These are phyloP conservation scores for Neotropicomus parvogracilis DNA, from an alignment of 1,284 basidiomycete genomes.

Conservation along the genomic window DNA sequence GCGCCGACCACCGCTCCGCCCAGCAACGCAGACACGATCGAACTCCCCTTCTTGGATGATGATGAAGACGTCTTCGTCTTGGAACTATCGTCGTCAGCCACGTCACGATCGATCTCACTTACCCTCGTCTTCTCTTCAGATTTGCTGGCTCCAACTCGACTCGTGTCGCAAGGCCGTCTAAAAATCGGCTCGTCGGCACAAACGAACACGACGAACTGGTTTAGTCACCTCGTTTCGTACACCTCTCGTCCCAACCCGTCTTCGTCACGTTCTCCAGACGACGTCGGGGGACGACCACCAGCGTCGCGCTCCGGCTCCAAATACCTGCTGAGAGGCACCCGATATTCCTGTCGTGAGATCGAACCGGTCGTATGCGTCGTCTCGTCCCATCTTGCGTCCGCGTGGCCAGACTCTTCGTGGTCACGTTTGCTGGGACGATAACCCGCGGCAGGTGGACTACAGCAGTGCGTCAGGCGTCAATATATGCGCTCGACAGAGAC, in stretches of 20 bases:
- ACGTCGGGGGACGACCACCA: background rate
- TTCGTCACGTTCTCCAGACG: background rate
- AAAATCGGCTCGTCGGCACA: slow-evolving; percentile 2
- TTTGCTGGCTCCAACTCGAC: no score
- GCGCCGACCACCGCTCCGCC: slow-evolving; percentile 14
- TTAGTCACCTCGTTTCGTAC: slow-evolving; percentile 8
- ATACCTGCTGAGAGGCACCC: slow-evolving; percentile 20
- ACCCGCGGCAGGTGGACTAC: slow-evolving; percentile 4
- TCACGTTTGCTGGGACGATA: background rate
- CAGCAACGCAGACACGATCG: slow-evolving; percentile 10
- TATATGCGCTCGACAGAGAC: background rate
- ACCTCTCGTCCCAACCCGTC: background rate
- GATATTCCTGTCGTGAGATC: slow-evolving; percentile 8
- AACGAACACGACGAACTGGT: background rate
- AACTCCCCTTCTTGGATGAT: slow-evolving; percentile 11
- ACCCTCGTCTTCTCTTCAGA: background rate
- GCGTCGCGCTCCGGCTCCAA: background rate
- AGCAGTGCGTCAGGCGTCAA: slow-evolving; percentile 1
- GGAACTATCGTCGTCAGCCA: background rate
- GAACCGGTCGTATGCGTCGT: background rate
- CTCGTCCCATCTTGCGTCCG: slow-evolving; percentile 9
- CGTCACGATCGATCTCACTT: background rate
- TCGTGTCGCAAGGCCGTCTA: background rate
- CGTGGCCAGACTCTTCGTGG: background rate
- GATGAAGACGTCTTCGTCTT: background rate